phyloP scores from a whole-genome alignment of 495 filamentous ascomycete genomes.

The Aspergillus egyptiacus region DNA sequence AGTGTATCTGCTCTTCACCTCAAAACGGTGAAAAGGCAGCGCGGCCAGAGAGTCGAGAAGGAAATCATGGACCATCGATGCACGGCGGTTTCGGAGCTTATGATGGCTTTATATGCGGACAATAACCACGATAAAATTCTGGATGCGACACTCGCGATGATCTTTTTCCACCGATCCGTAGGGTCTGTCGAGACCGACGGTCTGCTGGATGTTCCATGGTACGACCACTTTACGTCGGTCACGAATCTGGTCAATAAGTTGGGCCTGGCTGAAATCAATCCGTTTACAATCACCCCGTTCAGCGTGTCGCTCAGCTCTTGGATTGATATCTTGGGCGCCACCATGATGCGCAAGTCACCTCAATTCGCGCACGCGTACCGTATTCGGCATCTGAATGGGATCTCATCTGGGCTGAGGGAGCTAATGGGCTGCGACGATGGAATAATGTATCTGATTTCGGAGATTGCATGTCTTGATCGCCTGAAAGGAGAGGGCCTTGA shows the following conservation, averaged over 20 bases:
- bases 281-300: conserved; percentile 60
- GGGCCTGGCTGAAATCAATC: conserved; percentile 47
- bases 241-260: conserved; percentile 74
- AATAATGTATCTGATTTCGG: conserved; percentile 96
- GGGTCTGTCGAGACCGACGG: conserved; percentile 68
- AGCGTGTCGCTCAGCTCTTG: conserved; percentile 78
- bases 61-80: conserved; percentile 91
- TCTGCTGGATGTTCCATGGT: conserved; percentile 91
- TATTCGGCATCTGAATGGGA: conserved; percentile 68
- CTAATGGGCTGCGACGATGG: conserved; percentile 97
- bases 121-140: conserved; percentile 74
- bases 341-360: conserved; percentile 80
- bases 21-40: conserved; percentile 58
- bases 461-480: conserved; percentile 90
- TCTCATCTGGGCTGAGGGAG: conserved; percentile 72
- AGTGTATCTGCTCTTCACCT: conserved; percentile 88
- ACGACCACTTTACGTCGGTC: conserved; percentile 85
- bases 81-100: conserved; percentile 77
- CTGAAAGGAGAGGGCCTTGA: conserved; percentile 72
- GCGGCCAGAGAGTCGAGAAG: conserved; percentile 67
- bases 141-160: conserved; percentile 89
- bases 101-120: conserved; percentile 67
- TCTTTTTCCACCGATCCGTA: conserved; percentile 92
- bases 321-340: conserved; percentile 94
- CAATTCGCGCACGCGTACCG: conserved; percentile 86